Evolutionary conservation across 2,329 filamentous ascomycete genomes (phyloP).

Genomic region (Neoascochyta sp.): DNA sequence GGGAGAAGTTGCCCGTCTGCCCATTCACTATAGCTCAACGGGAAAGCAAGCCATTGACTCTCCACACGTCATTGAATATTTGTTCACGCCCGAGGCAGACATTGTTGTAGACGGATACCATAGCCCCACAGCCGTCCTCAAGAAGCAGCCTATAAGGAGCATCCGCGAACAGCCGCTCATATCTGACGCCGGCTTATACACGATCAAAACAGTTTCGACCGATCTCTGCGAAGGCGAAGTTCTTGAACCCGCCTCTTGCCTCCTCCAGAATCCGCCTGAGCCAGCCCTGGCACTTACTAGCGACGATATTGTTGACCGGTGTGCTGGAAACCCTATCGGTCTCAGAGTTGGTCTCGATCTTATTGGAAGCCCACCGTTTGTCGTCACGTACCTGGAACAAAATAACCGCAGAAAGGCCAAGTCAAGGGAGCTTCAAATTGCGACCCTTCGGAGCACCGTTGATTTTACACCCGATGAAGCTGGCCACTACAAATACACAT

Average conservation of each 20-base stretch:
- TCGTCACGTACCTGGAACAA: slow-evolving; percentile 71
- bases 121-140: slow-evolving; percentile 52
- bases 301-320: slow-evolving; percentile 89
- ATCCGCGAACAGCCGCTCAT: slow-evolving; percentile 64
- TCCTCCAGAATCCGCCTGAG: slow-evolving; percentile 85
- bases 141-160: slow-evolving; percentile 59
- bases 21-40: slow-evolving; percentile 65
- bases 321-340: slow-evolving; percentile 88
- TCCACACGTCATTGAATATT: slow-evolving; percentile 71
- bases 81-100: slow-evolving; percentile 72
- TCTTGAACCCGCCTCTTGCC: slow-evolving; percentile 87
- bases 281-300: slow-evolving; percentile 70
- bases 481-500: slow-evolving; percentile 82
- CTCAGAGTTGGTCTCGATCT: slow-evolving; percentile 85
- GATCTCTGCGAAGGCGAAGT: slow-evolving; percentile 83
- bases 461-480: slow-evolving; percentile 78
- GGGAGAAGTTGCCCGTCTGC: slow-evolving; percentile 64
- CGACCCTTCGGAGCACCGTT: slow-evolving; percentile 77
- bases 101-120: slow-evolving; percentile 69
- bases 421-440: slow-evolving; percentile 50
- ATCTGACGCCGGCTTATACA: slow-evolving; percentile 79
- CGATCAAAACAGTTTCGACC: slow-evolving; percentile 72
- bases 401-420: slow-evolving; percentile 54
- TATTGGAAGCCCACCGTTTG: slow-evolving; percentile 87
- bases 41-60: slow-evolving; percentile 58